Percentiles rank a stretch among this genome's conserved stretches.
Evolutionary conservation across 2,329 filamentous ascomycete species (phyloP).

Genomic region (Alternaria hordeiaustralica): DNA sequence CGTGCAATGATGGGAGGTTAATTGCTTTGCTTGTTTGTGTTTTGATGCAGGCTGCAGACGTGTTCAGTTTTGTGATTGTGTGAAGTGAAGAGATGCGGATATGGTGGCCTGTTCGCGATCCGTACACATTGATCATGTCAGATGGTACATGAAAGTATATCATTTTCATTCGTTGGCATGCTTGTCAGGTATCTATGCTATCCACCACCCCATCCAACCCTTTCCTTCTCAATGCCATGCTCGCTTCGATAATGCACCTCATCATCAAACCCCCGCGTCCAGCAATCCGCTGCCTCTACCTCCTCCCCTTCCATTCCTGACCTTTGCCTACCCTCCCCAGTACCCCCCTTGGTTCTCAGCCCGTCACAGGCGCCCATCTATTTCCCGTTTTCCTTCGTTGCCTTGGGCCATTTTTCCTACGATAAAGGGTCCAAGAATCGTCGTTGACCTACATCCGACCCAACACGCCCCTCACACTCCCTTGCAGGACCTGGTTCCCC

Average conservation of each 20-base stretch:
- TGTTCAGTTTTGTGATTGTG: no score
- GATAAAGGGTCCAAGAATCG: no score
- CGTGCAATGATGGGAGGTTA: no score
- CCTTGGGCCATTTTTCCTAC: no score
- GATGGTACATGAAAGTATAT: neutral
- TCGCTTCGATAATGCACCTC: neutral
- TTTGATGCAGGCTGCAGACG: no score
- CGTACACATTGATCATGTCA: no score
- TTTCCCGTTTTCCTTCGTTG: no score
- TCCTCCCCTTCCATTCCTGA: neutral
- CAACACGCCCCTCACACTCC: slow-evolving; percentile 57
- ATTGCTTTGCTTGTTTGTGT: neutral
- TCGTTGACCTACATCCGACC: slow-evolving; percentile 30
- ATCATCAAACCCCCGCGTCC: neutral
- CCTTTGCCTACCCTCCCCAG: neutral
- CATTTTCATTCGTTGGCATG: neutral
- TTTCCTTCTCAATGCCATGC: neutral
- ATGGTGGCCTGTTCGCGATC: no score
- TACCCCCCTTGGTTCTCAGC: neutral
- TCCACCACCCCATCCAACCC: neutral
- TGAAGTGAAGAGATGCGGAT: no score
- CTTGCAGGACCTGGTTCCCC: slow-evolving; percentile 63
- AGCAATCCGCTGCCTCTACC: neutral
- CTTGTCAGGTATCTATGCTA: neutral
- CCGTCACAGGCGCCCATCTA: neutral